A percentile compares a stretch with the other conserved stretches of the same genome.
These are phyloP conservation scores for Jaltomata sinuosa DNA, from an alignment of 257 asterid species.

Conservation along the genomic window DNA sequence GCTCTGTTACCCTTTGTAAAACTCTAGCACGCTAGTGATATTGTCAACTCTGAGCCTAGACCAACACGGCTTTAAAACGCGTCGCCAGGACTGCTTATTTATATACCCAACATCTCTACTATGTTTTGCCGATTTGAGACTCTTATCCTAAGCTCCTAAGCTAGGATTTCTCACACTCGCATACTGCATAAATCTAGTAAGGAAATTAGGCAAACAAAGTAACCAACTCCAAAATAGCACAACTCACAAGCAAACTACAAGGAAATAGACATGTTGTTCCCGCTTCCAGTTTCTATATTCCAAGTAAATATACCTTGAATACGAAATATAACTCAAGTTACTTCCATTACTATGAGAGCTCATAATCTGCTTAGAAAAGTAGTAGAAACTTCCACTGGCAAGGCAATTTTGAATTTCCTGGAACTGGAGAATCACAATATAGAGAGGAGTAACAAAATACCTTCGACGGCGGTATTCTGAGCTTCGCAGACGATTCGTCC, in stretches of 20 bases:
- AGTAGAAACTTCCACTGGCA: not conserved
- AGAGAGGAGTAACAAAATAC: constrained; percentile 14
- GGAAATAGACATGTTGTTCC: not conserved
- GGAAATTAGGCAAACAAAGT: not conserved
- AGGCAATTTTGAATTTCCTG: not conserved
- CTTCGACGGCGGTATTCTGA: constrained; percentile 55
- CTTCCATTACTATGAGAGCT: not conserved
- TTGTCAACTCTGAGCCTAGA: too few relatives aligned
- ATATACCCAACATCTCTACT: too few relatives aligned
- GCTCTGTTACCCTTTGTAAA: too few relatives aligned
- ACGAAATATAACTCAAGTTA: not conserved
- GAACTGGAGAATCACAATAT: not conserved
- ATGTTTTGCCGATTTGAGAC: too few relatives aligned
- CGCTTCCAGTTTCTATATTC: not conserved
- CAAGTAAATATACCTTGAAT: not conserved
- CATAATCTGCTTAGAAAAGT: not conserved
- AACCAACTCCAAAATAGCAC: not conserved
- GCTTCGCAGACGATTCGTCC: constrained; percentile 73
- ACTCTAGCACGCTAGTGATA: too few relatives aligned
- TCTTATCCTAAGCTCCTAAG: too few relatives aligned
- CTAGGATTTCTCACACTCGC: too few relatives aligned
- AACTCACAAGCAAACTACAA: not conserved
- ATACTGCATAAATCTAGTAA: not conserved
- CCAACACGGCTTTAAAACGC: too few relatives aligned
- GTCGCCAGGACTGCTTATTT: too few relatives aligned